Conservation (phyloP, 495 filamentous ascomycete species). For the Coniosporium apollinis region DNA sequence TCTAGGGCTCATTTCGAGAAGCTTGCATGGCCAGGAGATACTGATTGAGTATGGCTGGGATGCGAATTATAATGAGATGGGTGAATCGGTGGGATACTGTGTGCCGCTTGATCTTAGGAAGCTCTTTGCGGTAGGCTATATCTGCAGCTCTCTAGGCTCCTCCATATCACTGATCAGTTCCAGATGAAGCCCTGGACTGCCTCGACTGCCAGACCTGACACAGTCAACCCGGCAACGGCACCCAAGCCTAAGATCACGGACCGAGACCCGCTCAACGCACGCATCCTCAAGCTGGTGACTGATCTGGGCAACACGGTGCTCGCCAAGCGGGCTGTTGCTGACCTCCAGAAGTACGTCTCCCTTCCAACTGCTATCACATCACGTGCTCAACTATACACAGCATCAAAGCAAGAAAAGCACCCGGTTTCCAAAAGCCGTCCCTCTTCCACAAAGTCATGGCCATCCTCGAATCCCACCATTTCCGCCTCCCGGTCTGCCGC, state of each 20-base stretch:
- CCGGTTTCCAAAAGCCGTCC: conserved; percentile 53
- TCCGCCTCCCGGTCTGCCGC: conserved; percentile 63
- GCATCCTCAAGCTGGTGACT: conserved; percentile 61
- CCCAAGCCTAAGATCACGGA: conserved; percentile 29
- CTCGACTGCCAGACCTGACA: conserved; percentile 3
- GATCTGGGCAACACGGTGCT: conserved; percentile 82
- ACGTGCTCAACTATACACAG: conserved; percentile 19
- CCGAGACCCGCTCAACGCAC: conserved; percentile 48
- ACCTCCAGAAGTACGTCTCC: conserved; percentile 41
- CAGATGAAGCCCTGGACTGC: conserved; percentile 21
- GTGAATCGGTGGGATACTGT: conserved; percentile 71
- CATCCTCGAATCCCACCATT: conserved; percentile 81
- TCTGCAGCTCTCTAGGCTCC: background rate
- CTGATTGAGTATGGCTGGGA: conserved; percentile 80
- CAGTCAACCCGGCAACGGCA: background rate
- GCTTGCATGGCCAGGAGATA: conserved; percentile 80
- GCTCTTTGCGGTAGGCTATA: conserved; percentile 46
- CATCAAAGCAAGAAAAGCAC: conserved; percentile 46
- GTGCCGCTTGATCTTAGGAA: conserved; percentile 62
- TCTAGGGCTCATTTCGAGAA: conserved; percentile 78
- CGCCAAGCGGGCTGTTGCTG: conserved; percentile 55
- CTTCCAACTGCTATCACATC: conserved; percentile 5
- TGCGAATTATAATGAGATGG: conserved; percentile 67
- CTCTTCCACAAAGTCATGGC: conserved; percentile 73
- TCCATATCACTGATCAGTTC: conserved; percentile 4